A percentile compares a stretch with the other conserved stretches of the same genome.
phyloP scores from a whole-genome alignment of 306 rosid genomes.

The Corylus avellana region DNA sequence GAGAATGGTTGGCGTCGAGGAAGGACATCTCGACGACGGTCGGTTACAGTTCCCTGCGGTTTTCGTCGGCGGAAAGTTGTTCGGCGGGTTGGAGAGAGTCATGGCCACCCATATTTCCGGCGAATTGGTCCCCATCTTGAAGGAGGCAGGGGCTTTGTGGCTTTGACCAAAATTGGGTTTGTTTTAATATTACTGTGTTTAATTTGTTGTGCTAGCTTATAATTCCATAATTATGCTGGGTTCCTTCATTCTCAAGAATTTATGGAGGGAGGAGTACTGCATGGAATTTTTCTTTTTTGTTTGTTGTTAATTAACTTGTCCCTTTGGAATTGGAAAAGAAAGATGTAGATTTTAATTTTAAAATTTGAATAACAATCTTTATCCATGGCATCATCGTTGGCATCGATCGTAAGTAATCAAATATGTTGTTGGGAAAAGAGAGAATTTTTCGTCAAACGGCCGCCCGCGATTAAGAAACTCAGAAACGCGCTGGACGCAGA shows the following conservation, averaged over 20 bases:
- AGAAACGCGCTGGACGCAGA: neutral
- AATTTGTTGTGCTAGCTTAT: too few relatives aligned
- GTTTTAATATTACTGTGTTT: neutral
- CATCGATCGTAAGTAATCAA: neutral
- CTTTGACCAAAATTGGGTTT: conserved; percentile 41
- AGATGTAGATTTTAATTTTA: neutral
- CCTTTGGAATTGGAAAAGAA: neutral
- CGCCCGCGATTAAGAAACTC: neutral
- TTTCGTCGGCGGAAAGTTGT: conserved; percentile 81
- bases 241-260: neutral
- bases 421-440: neutral
- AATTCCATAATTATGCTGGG: neutral
- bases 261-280: neutral
- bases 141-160: conserved; percentile 95
- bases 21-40: neutral
- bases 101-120: conserved; percentile 91
- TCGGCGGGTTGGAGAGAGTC: conserved; percentile 89
- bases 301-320: neutral
- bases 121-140: conserved; percentile 79
- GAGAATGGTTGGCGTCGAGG: neutral
- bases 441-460: neutral
- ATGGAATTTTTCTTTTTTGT: neutral
- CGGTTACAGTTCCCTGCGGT: conserved; percentile 72
- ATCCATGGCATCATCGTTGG: neutral
- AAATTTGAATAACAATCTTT: too few relatives aligned